Conservation (phyloP, 192 early-diverging fungal species). For the Dissophora globulifera region DNA sequence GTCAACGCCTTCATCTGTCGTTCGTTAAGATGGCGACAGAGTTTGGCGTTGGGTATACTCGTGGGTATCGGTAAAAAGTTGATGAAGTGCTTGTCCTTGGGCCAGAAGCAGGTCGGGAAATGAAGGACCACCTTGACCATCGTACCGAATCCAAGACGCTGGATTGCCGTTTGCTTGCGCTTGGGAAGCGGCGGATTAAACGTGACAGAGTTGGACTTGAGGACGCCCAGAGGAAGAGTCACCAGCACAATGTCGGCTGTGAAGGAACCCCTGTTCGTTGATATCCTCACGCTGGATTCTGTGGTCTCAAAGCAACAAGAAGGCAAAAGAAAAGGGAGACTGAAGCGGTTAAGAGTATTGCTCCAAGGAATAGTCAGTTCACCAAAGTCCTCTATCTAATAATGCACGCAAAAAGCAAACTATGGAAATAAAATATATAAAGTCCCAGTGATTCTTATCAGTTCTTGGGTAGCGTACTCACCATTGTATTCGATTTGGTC, state of each 20-base stretch:
- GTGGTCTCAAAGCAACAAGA: not conserved
- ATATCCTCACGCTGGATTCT: slow-evolving; percentile 41
- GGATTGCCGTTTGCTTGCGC: slow-evolving; percentile 44
- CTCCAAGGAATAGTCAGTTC: slow-evolving; percentile 29
- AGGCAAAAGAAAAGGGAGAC: slow-evolving; percentile 11
- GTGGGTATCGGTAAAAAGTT: slow-evolving; percentile 48
- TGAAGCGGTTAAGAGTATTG: slow-evolving; percentile 43
- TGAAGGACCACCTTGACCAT: slow-evolving; percentile 56
- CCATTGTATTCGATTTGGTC: slow-evolving; percentile 48
- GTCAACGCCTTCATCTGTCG: slow-evolving; percentile 39
- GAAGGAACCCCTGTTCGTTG: slow-evolving; percentile 41
- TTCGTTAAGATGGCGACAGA: slow-evolving; percentile 42
- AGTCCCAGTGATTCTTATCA: not conserved
- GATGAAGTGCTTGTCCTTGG: slow-evolving; percentile 44
- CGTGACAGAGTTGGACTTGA: slow-evolving; percentile 40
- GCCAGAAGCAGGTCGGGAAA: slow-evolving; percentile 51
- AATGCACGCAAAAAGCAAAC: not conserved
- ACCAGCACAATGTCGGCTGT: slow-evolving; percentile 53
- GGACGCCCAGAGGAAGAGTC: slow-evolving; percentile 60
- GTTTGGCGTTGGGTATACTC: slow-evolving; percentile 32
- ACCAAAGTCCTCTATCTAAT: slow-evolving; percentile 16
- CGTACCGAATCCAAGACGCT: slow-evolving; percentile 55
- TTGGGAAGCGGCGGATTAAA: slow-evolving; percentile 56
- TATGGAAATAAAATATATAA: too few relatives aligned
- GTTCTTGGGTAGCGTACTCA: slow-evolving; percentile 24